These are phyloP conservation scores for Colletotrichum limetticola DNA, from an alignment of 2,329 filamentous ascomycete species.

Conservation along the genomic window DNA sequence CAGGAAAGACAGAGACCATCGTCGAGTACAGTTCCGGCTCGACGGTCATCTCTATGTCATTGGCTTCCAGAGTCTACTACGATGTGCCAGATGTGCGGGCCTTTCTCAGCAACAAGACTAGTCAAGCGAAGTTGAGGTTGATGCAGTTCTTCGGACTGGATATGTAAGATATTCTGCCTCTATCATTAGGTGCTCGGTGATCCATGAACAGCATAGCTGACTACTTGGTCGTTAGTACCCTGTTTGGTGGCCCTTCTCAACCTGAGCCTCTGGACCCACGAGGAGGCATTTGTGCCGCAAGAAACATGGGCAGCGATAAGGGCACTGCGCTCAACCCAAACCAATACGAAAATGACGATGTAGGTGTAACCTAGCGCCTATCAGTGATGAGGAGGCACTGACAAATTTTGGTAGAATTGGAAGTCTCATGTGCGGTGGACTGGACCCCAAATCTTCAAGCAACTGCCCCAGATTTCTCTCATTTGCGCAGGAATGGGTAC, in stretches of 20 bases:
- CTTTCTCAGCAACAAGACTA: constrained; percentile 69
- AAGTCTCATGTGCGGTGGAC: constrained; percentile 68
- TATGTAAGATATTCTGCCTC: constrained; percentile 48
- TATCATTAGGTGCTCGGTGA: not conserved
- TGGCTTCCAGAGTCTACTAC: constrained; percentile 63
- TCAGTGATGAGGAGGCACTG: not conserved
- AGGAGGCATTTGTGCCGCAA: constrained; percentile 62
- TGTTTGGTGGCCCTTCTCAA: constrained; percentile 69
- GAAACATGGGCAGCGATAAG: constrained; percentile 52
- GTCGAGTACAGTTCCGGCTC: constrained; percentile 72
- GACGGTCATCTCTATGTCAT: constrained; percentile 69
- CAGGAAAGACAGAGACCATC: constrained; percentile 59
- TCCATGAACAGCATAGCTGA: not conserved
- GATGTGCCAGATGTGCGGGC: constrained; percentile 63
- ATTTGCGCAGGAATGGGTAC: constrained; percentile 69
- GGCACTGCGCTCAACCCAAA: constrained; percentile 61
- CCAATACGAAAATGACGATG: constrained; percentile 65
- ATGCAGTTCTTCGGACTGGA: constrained; percentile 70
- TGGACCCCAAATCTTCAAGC: constrained; percentile 65
- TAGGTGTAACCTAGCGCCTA: constrained; percentile 10
- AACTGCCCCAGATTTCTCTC: constrained; percentile 66
- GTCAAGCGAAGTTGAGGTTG: constrained; percentile 60
- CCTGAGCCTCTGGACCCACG: constrained; percentile 64
- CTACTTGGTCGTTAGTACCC: constrained; percentile 47
- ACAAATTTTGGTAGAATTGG: constrained; percentile 55